Evolutionary conservation across 2,329 filamentous ascomycete genomes (phyloP), one percentile per base, ranked within the genome.

Genomic region (Aspergillus oerlinghausenensis): DNA sequence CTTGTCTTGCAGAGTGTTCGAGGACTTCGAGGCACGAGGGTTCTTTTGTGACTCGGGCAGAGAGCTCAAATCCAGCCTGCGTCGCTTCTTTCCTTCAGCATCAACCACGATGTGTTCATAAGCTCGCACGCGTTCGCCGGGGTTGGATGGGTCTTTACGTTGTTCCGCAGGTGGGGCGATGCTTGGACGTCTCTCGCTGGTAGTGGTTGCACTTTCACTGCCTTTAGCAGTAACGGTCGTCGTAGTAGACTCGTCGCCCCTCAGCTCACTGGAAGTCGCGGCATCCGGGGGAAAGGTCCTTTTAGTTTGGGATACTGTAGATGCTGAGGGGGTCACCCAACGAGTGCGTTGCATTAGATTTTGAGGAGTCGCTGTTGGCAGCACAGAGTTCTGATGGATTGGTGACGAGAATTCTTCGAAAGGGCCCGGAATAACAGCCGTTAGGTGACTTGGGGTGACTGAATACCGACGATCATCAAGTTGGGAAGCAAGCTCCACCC

Each of bases 71-170:
- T 68, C 58, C 5, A 73, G 59, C 29, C 59, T 69, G 28, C 71
- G 65, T 21, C 70, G 65, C 56, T 72, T 74, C 51, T 55, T 69
- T 17, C 71, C 68, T 8, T 61, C 51, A 28, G 50, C 54, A 55
- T 70, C 67, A 45, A 70, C 32, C 32, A 66, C 49, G 29, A 60
- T 50, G 45, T 66, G 56, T 51, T 73, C 70, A 17, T 65, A 52
- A 3, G 54, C 26, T 4, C 67, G 66, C 29, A 56, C 25, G 9
- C 47, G 57, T 14, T 49, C 48, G 21, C 17, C 25, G 8, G 55
- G 29, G 9, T 25, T 32, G 19, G 40, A 11, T 17, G 38, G 51
- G 25, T 52, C 52, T 52, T 38, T 11, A 26, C 10, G 14, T 48
- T 49, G 23, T 28, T 49, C 29, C 8, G 38, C 4, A 23, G 19